These are phyloP conservation scores for Cystobasidiaceae sp. DNA, from an alignment of 1,284 basidiomycete genomes.

Conservation along the genomic window DNA sequence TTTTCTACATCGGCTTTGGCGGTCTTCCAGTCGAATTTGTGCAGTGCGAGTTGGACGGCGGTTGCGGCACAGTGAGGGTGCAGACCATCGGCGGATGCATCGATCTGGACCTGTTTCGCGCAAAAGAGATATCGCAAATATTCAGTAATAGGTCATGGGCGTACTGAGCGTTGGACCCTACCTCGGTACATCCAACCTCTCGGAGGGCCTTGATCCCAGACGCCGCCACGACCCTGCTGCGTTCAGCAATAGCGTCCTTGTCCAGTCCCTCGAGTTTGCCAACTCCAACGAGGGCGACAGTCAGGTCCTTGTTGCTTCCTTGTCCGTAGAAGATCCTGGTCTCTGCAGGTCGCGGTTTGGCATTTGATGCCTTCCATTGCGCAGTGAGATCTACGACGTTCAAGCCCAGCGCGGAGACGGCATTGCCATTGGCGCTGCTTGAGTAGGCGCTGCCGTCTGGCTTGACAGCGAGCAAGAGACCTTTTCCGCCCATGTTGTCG, in stretches of 20 bases:
- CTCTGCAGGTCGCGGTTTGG: slow-evolving; percentile 59
- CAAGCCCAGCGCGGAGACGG: slow-evolving; percentile 42
- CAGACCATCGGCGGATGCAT: slow-evolving; percentile 58
- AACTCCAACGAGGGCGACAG: slow-evolving; percentile 9
- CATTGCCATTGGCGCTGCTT: slow-evolving; percentile 48
- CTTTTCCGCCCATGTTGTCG: slow-evolving; percentile 21
- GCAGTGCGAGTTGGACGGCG: slow-evolving; percentile 65
- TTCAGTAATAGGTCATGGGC: too few relatives aligned
- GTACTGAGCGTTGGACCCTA: too few relatives aligned
- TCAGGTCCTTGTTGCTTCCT: slow-evolving; percentile 5
- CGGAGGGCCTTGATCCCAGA: slow-evolving; percentile 31
- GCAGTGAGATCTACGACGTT: slow-evolving; percentile 48
- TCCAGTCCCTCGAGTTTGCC: slow-evolving; percentile 25
- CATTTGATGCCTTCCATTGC: slow-evolving; percentile 49
- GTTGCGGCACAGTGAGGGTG: slow-evolving; percentile 74
- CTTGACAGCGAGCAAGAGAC: slow-evolving; percentile 27
- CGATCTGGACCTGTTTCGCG: slow-evolving; percentile 56
- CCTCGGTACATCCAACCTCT: slow-evolving; percentile 23
- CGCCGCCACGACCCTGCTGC: slow-evolving; percentile 36
- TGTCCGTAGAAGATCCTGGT: slow-evolving; percentile 59
- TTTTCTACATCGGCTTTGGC: slow-evolving; percentile 44
- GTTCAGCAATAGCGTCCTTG: slow-evolving; percentile 30
- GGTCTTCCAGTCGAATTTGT: slow-evolving; percentile 68
- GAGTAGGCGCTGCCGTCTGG: slow-evolving; percentile 50
- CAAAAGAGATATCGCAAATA: too few relatives aligned